Conservation (phyloP, 1,284 basidiomycete species). For the Ganoderma multipileum region DNA sequence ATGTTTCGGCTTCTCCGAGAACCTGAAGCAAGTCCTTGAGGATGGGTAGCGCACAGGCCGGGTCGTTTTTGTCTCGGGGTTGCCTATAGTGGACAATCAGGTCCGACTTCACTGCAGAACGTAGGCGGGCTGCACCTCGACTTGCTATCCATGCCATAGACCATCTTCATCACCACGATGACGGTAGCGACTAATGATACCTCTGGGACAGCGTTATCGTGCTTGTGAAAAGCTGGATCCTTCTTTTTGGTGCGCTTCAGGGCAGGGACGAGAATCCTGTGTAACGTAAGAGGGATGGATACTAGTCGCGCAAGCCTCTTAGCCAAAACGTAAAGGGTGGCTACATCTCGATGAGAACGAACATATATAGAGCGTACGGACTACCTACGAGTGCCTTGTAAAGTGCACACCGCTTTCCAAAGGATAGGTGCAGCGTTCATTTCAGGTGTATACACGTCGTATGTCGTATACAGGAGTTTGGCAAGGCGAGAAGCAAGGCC, state of each 20-base stretch:
- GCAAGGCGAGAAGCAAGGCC: constrained; percentile 68
- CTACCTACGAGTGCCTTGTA: constrained; percentile 81
- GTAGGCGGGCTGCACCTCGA: constrained; percentile 51
- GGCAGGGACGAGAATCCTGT: constrained; percentile 58
- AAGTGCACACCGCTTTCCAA: constrained; percentile 76
- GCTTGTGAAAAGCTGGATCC: constrained; percentile 56
- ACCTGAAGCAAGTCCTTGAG: constrained; percentile 57
- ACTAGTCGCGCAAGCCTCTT: constrained; percentile 65
- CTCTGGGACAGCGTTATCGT: constrained; percentile 79
- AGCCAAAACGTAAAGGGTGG: constrained; percentile 66
- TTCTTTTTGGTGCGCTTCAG: constrained; percentile 43
- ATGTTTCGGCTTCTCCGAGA: constrained; percentile 49
- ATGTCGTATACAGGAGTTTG: constrained; percentile 55
- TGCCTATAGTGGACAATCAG: constrained; percentile 11
- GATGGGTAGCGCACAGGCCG: constrained; percentile 68
- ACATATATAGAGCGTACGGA: no score
- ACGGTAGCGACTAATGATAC: constrained; percentile 69
- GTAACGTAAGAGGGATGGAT: constrained; percentile 66
- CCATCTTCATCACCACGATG: constrained; percentile 81
- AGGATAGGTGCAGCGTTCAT: constrained; percentile 81
- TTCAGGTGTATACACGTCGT: constrained; percentile 77
- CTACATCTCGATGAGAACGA: constrained; percentile 43
- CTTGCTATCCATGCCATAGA: constrained; percentile 83
- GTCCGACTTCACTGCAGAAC: no score
- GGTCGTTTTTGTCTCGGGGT: constrained; percentile 58